Conservation (phyloP, 495 filamentous ascomycete genomes). For the Entonaema liquescens region DNA sequence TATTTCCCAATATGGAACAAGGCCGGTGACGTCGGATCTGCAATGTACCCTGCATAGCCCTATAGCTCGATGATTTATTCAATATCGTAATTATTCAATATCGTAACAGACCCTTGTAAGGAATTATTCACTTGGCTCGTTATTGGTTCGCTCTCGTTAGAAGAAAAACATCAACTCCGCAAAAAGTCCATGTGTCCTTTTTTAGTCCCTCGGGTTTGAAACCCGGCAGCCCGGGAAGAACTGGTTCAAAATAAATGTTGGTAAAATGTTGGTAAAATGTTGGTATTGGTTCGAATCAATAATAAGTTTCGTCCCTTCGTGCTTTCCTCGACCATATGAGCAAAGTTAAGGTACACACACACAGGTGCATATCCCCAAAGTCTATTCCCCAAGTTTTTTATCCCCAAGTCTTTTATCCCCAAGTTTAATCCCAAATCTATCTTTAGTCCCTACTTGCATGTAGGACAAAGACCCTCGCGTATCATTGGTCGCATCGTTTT, state of each 20-base stretch:
- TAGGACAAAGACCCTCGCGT: background rate
- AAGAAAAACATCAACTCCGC: slow-evolving; percentile 14
- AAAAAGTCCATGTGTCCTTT: slow-evolving; percentile 17
- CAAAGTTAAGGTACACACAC: background rate
- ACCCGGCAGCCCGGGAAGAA: background rate
- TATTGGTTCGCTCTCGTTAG: slow-evolving; percentile 14
- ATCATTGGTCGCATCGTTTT: slow-evolving; percentile 7
- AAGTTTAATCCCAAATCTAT: too few species aligned
- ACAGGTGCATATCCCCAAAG: background rate
- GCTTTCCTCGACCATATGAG: background rate
- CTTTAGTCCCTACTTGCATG: background rate
- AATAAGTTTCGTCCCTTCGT: background rate
- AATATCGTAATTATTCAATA: background rate
- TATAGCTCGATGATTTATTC: background rate
- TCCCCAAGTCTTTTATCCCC: background rate
- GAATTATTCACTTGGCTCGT: slow-evolving; percentile 4
- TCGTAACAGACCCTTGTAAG: slow-evolving; percentile 3
- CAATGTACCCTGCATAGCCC: slow-evolving; percentile 10
- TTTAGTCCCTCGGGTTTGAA: background rate
- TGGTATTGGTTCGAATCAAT: background rate
- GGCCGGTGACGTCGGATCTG: slow-evolving; percentile 26
- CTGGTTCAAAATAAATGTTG: background rate
- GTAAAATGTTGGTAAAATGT: too few species aligned
- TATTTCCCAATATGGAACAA: slow-evolving; percentile 10
- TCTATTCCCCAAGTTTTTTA: background rate